These are phyloP conservation scores for Clonostachys byssicola DNA, from an alignment of 2,329 filamentous ascomycete genomes.

Conservation along the genomic window DNA sequence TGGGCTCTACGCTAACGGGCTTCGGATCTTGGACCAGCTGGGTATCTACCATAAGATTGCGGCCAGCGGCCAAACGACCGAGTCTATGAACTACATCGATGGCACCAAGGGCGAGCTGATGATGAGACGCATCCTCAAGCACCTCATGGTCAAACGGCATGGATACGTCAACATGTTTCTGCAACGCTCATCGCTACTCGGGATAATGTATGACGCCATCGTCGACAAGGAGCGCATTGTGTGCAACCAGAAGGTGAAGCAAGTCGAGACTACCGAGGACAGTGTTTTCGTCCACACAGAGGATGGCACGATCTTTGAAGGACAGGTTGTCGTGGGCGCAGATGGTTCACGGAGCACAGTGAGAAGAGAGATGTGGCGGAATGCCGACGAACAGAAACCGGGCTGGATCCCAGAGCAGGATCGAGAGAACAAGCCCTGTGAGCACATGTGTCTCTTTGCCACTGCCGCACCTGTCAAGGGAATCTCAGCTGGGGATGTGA, in stretches of 20 bases:
- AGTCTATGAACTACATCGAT: not conserved
- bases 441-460: too few species aligned
- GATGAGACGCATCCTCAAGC: not conserved
- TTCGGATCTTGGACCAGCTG: slow-evolving; percentile 40
- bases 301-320: not conserved
- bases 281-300: not conserved
- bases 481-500: too few species aligned
- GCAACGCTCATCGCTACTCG: too few species aligned
- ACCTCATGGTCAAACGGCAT: too few species aligned
- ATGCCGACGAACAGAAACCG: too few species aligned
- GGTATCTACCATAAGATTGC: not conserved
- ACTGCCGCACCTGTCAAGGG: too few species aligned
- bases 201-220: too few species aligned
- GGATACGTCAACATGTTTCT: too few species aligned
- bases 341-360: not conserved
- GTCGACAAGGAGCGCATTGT: too few species aligned
- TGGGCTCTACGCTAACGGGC: slow-evolving; percentile 33
- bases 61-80: not conserved
- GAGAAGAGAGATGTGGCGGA: not conserved
- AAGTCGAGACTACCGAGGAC: not conserved
- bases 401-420: too few species aligned
- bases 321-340: not conserved
- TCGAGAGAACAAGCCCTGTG: too few species aligned
- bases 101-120: not conserved
- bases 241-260: not conserved